A percentile compares a stretch with the other conserved stretches of the same genome.
Conservation (phyloP, 1,284 basidiomycete species). For the Marasmius sp. region DNA sequence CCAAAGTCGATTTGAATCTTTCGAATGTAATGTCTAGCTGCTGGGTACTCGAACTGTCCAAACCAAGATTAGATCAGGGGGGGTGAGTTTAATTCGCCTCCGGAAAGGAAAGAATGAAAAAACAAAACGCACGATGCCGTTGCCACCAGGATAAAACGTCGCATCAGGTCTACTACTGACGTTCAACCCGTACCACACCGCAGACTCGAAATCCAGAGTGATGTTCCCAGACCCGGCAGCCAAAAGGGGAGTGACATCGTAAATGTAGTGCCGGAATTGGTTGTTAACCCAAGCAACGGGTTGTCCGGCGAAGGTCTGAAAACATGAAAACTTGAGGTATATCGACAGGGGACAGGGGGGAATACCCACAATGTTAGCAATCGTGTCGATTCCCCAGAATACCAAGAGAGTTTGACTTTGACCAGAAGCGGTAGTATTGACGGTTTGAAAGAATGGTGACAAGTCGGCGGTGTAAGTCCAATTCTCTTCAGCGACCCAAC, state of each 20-base stretch:
- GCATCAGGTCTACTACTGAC: conserved; percentile 48
- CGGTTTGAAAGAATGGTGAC: conserved; percentile 35
- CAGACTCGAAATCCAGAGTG: conserved; percentile 53
- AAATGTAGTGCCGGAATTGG: conserved; percentile 56
- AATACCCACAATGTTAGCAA: conserved; percentile 46
- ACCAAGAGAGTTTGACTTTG: conserved; percentile 47
- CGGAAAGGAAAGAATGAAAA: not conserved
- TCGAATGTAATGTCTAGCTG: conserved; percentile 47
- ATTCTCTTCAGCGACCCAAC: conserved; percentile 59
- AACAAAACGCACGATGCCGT: conserved; percentile 18
- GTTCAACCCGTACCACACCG: conserved; percentile 52
- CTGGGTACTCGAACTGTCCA: conserved; percentile 49
- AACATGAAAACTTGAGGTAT: not conserved
- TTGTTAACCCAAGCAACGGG: conserved; percentile 59
- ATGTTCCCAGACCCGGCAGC: conserved; percentile 38
- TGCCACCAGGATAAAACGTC: conserved; percentile 34
- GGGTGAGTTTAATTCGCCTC: not conserved
- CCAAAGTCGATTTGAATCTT: conserved; percentile 59
- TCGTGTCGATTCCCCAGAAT: conserved; percentile 60
- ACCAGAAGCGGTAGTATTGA: conserved; percentile 18
- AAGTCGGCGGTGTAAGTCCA: conserved; percentile 65
- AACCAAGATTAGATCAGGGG: not conserved
- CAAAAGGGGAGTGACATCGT: conserved; percentile 45
- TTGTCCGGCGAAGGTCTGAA: conserved; percentile 48
- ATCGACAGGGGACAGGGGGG: not conserved